Evolutionary conservation across 2,329 filamentous ascomycete genomes (phyloP).

Genomic region (Colletotrichum incanum): DNA sequence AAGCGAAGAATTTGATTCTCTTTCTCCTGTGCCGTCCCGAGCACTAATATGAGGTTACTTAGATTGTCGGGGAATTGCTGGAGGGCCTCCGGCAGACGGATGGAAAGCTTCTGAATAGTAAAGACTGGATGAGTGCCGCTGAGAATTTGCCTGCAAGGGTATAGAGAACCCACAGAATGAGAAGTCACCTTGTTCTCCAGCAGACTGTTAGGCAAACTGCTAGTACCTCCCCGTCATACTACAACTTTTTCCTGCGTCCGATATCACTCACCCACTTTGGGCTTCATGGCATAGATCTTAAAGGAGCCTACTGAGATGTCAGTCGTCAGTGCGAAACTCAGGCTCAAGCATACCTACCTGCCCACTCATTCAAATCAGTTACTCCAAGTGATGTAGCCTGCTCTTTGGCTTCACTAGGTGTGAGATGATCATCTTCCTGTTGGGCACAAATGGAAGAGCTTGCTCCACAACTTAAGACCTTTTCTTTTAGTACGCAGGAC

Average conservation of each 20-base stretch:
- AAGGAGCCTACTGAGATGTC: conserved; percentile 58
- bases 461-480: conserved; percentile 22
- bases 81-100: too few species aligned
- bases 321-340: not conserved
- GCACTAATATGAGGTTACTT: too few species aligned
- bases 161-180: too few species aligned
- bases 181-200: not conserved
- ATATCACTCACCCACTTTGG: not conserved
- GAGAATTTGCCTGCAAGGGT: too few species aligned
- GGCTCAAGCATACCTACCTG: conserved; percentile 57
- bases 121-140: too few species aligned
- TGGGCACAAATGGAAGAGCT: not conserved
- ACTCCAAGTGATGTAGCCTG: conserved; percentile 45
- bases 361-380: conserved; percentile 66
- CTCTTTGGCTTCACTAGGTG: not conserved
- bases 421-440: not conserved
- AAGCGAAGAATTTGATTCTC: too few species aligned
- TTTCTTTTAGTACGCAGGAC: not conserved
- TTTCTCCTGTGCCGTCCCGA: too few species aligned
- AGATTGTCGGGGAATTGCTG: too few species aligned
- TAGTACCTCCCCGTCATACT: too few species aligned
- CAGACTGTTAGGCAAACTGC: too few species aligned
- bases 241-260: not conserved
- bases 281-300: conserved; percentile 66
- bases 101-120: too few species aligned